A percentile compares a stretch with the other conserved stretches of the same genome.
These are phyloP conservation scores for Articulospora tetracladia DNA, from an alignment of 495 filamentous ascomycete genomes.

Conservation along the genomic window DNA sequence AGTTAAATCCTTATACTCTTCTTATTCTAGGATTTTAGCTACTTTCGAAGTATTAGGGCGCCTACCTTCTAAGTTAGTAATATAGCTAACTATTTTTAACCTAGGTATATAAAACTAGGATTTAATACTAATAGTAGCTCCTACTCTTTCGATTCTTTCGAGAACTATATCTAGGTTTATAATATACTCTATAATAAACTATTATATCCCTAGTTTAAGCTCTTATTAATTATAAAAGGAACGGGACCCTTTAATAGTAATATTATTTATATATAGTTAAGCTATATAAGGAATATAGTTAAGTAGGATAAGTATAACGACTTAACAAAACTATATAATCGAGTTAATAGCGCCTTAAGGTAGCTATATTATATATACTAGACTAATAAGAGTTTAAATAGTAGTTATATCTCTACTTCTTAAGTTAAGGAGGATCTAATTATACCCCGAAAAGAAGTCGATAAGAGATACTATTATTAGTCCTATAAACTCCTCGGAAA, in stretches of 20 bases:
- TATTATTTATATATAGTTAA: background rate
- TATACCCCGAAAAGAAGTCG: background rate
- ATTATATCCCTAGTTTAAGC: background rate
- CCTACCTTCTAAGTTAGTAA: background rate
- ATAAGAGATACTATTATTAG: background rate
- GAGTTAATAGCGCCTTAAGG: no score
- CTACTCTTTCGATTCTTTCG: no score
- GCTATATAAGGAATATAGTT: background rate
- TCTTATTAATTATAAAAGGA: background rate
- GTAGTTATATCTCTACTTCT: background rate
- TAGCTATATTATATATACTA: no score
- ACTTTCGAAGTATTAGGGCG: background rate
- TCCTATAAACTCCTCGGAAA: background rate
- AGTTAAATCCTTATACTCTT: no score
- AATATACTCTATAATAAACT: background rate
- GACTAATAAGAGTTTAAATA: background rate
- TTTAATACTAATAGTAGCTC: no score
- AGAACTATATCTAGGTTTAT: background rate
- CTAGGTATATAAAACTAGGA: no score
- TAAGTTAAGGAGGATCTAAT: background rate
- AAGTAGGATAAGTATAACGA: background rate
- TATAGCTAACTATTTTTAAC: no score
- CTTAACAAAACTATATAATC: no score
- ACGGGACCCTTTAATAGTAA: background rate
- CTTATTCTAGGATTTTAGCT: no score